Base-by-base conservation (phyloP, 129 eudicot species). In the Heracleum sosnowskyi region DNA sequence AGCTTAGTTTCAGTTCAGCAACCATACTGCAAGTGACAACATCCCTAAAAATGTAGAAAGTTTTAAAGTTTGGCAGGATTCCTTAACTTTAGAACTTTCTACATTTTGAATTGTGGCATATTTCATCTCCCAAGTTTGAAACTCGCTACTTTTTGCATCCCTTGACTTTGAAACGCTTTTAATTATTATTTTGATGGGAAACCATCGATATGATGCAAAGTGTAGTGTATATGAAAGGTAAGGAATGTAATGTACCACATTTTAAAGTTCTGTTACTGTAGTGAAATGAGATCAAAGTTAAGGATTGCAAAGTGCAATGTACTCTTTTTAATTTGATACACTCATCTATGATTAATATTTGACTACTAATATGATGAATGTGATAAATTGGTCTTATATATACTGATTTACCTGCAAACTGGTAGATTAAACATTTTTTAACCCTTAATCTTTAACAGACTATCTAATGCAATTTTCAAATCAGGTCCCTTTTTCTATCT, bases 401-500 rank as follows among this genome's bases (percentile, higher is more conserved):
- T 6, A 57, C 66, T 26, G 64, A 49, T 36, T 64, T 33, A 81
- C 28, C 49, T 75, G 53, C 31, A 24, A 39, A 3, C 46, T 6
- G 9, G 24, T 44, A 53, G 4, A 63, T 20, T 63, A 7, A 1
- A 17, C n/a, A 20, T 42, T 33, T 46, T 15, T 66, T n/a, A 0
- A 8, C 24, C 31, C 22, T 73, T 72, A 20, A 44, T 17, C 31
- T 28, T 3, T 2, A 26, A 47, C 74, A 40, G 34, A 22, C 53
- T 45, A 41, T 15, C 66, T 76, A 11, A 80, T 29, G 29, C 66
- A 39, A 24, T 73, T 74, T 49, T 17, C 57, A 4, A 57, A 17
- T 74, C 80, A 93, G 98, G 86, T 93, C 44, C 98, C 98, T 1
- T 93, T 87, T 79, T 86, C 96, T 36, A 87, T 93, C 82, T 91